Conservation (phyloP, 768 basidiomycete genomes). For the Trametes sanguinea region DNA sequence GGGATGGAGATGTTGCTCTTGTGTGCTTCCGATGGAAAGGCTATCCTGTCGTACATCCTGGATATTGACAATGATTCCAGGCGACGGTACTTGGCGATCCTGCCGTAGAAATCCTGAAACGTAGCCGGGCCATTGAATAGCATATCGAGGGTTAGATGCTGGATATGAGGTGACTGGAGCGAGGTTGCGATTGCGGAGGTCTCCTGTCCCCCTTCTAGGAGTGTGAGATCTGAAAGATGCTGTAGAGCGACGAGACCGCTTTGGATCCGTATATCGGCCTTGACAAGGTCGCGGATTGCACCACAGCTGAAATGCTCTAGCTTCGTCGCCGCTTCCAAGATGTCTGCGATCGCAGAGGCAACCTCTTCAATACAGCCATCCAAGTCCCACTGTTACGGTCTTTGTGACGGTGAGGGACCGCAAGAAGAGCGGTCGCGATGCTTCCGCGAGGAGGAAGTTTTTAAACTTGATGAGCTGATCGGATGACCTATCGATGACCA, state of each 20-base stretch:
- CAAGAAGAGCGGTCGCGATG: slow-evolving; percentile 4
- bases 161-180: not conserved
- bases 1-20: not conserved
- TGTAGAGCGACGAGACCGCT: not conserved
- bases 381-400: slow-evolving; percentile 10
- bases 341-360: slow-evolving; percentile 4
- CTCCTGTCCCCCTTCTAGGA: not conserved
- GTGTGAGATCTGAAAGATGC: not conserved
- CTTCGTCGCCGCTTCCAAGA: not conserved
- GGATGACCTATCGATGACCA: slow-evolving; percentile 2
- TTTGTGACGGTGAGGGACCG: slow-evolving; percentile 9
- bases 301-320: slow-evolving; percentile 14
- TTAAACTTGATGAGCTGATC: slow-evolving; percentile 11
- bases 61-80: slow-evolving; percentile 1
- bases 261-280: not conserved
- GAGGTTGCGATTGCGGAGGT: not conserved
- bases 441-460: slow-evolving; percentile 6
- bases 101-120: not conserved
- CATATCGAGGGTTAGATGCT: not conserved
- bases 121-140: not conserved
- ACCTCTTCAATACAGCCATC: not conserved
- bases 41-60: not conserved
- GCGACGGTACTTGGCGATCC: not conserved
- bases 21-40: not conserved
- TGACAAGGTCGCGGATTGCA: not conserved